phyloP scores from a whole-genome alignment of 257 asterid species.

The Vinca minor region DNA sequence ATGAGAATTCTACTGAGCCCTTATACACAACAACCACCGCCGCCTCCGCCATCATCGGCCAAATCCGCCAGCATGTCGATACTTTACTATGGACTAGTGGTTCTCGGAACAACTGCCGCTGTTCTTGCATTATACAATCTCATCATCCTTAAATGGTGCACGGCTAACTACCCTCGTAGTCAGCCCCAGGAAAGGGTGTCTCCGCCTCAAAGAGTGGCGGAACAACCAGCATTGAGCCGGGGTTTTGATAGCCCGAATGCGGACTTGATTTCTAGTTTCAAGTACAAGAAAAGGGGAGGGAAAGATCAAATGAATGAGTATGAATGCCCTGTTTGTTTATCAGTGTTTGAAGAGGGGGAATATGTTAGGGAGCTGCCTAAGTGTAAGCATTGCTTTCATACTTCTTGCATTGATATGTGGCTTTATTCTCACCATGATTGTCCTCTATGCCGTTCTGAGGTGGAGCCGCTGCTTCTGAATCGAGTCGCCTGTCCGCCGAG shows the following conservation, averaged over 20 bases:
- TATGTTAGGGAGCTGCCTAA: constrained; percentile 42
- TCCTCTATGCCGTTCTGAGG: constrained; percentile 67
- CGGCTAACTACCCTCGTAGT: constrained; percentile 6
- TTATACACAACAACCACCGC: constrained; percentile 3
- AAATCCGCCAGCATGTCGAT: constrained; percentile 12
- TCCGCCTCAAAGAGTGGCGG: neutral
- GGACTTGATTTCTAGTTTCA: constrained; percentile 34
- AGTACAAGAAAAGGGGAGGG: constrained; percentile 41
- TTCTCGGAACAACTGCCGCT: constrained; percentile 20
- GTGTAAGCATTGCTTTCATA: constrained; percentile 64
- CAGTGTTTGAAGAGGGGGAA: constrained; percentile 61
- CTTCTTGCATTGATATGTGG: constrained; percentile 79
- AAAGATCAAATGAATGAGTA: constrained; percentile 14
- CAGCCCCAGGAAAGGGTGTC: neutral
- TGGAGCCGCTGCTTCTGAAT: constrained; percentile 24
- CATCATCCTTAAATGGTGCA: constrained; percentile 26
- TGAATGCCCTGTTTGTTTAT: constrained; percentile 60
- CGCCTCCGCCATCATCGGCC: constrained; percentile 1
- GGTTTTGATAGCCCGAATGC: constrained; percentile 12
- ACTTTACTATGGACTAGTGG: constrained; percentile 25
- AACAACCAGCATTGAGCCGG: constrained; percentile 1
- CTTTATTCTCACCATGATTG: constrained; percentile 55
- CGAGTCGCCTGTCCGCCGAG: neutral
- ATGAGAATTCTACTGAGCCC: constrained; percentile 19
- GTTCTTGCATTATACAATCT: constrained; percentile 24